Conservation (phyloP, 805 yeast genomes). For the Kluyveromyces nonfermentans region DNA sequence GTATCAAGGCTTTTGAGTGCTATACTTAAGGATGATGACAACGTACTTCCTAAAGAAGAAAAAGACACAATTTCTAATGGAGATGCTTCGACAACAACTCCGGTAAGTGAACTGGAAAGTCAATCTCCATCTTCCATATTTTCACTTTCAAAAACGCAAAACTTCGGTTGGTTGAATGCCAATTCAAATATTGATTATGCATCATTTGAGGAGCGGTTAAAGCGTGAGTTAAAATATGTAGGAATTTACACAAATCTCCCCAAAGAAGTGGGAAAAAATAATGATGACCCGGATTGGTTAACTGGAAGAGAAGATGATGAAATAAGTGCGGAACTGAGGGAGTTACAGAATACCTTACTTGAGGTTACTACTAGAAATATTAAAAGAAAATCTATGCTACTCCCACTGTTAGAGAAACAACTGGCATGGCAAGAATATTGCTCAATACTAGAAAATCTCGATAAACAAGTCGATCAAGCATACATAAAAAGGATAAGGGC, state of each 20-base stretch:
- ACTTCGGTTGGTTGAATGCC: conserved; percentile 40
- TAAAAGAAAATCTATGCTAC: conserved; percentile 51
- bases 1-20: conserved; percentile 80
- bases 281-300: conserved; percentile 51
- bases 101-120: conserved; percentile 14
- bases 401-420: conserved; percentile 75
- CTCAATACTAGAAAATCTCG: conserved; percentile 84
- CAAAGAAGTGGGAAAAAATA: conserved; percentile 23
- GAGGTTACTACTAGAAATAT: conserved; percentile 54
- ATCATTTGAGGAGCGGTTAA: conserved; percentile 77
- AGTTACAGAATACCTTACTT: conserved; percentile 57
- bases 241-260: conserved; percentile 70
- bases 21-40: conserved; percentile 35
- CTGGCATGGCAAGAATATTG: conserved; percentile 92
- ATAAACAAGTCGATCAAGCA: conserved; percentile 94
- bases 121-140: conserved; percentile 9
- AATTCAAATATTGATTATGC: conserved; percentile 53
- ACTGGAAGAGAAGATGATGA: conserved; percentile 87
- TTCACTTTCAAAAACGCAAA: conserved; percentile 30
- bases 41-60: conserved; percentile 8
- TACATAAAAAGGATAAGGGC: conserved; percentile 74
- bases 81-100: conserved; percentile 11
- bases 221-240: conserved; percentile 78
- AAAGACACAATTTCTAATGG: conserved; percentile 12
- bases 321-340: conserved; percentile 72